phyloP scores from a whole-genome alignment of 2,329 filamentous ascomycete genomes.

The Cytospora schulzeri region DNA sequence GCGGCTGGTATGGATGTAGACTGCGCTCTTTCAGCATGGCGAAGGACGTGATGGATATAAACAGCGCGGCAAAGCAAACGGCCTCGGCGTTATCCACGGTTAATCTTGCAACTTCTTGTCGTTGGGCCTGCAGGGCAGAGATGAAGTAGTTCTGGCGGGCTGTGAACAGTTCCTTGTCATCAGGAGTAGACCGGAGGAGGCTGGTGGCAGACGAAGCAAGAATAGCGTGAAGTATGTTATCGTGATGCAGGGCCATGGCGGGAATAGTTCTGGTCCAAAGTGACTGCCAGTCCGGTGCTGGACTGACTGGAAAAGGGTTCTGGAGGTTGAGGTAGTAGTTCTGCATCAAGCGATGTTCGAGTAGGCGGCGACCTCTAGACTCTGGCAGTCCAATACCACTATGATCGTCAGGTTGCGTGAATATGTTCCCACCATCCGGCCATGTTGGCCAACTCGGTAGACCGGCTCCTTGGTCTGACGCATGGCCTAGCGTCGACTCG shows the following conservation, averaged over 20 bases:
- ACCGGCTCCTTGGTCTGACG: conserved; percentile 7
- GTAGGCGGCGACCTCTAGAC: conserved; percentile 31
- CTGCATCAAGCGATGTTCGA: conserved; percentile 36
- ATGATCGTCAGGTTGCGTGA: conserved; percentile 15
- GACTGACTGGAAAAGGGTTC: conserved; percentile 28
- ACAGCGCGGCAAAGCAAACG: conserved; percentile 32
- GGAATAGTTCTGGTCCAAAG: conserved; percentile 31
- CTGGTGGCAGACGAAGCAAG: conserved; percentile 33
- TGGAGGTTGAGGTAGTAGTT: conserved; percentile 30
- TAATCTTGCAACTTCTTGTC: conserved; percentile 31
- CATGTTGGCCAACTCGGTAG: conserved; percentile 21
- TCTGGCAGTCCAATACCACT: conserved; percentile 30
- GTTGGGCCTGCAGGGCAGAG: conserved; percentile 33
- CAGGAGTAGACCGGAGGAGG: conserved; percentile 29
- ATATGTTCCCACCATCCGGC: conserved; percentile 12
- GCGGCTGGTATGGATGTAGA: conserved; percentile 32
- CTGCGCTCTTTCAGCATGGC: conserved; percentile 33
- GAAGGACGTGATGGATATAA: conserved; percentile 34
- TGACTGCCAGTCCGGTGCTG: conserved; percentile 29
- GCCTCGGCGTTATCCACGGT: conserved; percentile 33
- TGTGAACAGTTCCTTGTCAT: conserved; percentile 30
- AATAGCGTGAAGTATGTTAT: conserved; percentile 33
- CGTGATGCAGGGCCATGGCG: conserved; percentile 30
- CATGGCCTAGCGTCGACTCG: background rate
- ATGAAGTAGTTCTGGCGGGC: conserved; percentile 35